Percentiles rank a stretch among this genome's conserved stretches.
Conservation (phyloP, 2,329 filamentous ascomycete species). For the Aspergillus unguis region DNA sequence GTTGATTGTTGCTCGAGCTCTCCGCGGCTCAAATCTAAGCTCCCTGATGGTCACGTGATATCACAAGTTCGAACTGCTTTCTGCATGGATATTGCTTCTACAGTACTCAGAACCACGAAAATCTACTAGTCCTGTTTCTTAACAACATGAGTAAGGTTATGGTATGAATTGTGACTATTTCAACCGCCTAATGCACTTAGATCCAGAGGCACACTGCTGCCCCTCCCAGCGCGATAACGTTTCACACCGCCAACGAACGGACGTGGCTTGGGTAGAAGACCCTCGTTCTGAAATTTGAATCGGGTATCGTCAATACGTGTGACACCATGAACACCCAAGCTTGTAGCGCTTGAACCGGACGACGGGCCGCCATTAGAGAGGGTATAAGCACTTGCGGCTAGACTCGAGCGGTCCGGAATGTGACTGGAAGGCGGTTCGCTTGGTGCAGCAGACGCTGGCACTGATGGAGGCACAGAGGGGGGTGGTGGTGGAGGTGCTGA, state of each 20-base stretch:
- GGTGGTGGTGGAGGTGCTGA: constrained; percentile 48
- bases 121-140: too few relatives aligned
- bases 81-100: too few relatives aligned
- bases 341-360: constrained; percentile 24
- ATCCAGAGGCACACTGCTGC: constrained; percentile 90
- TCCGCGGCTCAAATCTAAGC: constrained; percentile 2
- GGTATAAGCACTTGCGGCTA: constrained; percentile 75
- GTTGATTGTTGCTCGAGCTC: constrained; percentile 1
- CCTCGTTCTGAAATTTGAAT: constrained; percentile 85
- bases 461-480: constrained; percentile 43
- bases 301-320: constrained; percentile 70
- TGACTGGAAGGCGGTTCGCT: constrained; percentile 43
- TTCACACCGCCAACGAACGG: constrained; percentile 71
- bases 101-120: too few relatives aligned
- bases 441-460: constrained; percentile 38
- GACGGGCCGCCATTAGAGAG: constrained; percentile 58
- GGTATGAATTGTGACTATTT: background rate
- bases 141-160: background rate
- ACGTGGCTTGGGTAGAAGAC: constrained; percentile 77
- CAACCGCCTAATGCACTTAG: constrained; percentile 49
- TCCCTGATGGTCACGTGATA: constrained; percentile 3
- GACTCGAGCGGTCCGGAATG: constrained; percentile 56
- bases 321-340: constrained; percentile 25
- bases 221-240: constrained; percentile 83
- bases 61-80: background rate